A percentile compares a stretch with the other conserved stretches of the same genome.
Evolutionary conservation across 73 alveolate genomes (phyloP).

Genomic region (Blepharisma stoltei): DNA sequence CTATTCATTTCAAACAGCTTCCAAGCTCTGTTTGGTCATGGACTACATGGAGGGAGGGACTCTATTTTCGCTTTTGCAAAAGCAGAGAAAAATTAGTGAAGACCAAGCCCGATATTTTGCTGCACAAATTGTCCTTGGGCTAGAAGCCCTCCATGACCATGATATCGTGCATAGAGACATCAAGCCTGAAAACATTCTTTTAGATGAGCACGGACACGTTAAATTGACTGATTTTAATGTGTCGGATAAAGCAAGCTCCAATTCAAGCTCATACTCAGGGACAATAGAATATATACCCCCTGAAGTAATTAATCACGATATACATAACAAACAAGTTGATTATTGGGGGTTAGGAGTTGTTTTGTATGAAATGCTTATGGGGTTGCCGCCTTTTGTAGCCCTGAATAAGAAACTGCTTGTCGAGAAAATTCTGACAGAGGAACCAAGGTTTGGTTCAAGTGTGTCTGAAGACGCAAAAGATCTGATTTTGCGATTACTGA

Average conservation of each 20-base stretch:
- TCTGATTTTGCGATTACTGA: neutral
- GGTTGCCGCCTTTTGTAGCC: slow-evolving; percentile 82
- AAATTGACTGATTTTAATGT: slow-evolving; percentile 92
- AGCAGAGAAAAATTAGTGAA: slow-evolving; percentile 55
- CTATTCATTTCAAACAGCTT: slow-evolving; percentile 88
- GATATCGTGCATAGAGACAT: slow-evolving; percentile 87
- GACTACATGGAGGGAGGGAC: slow-evolving; percentile 94
- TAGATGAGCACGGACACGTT: slow-evolving; percentile 87
- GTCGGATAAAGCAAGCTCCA: slow-evolving; percentile 69
- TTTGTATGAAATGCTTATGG: slow-evolving; percentile 87
- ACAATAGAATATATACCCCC: slow-evolving; percentile 91
- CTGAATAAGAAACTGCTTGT: slow-evolving; percentile 42
- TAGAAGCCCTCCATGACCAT: slow-evolving; percentile 82
- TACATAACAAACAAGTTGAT: slow-evolving; percentile 78
- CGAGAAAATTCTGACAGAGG: neutral
- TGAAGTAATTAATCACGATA: slow-evolving; percentile 70
- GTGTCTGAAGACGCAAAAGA: neutral
- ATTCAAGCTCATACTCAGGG: slow-evolving; percentile 82
- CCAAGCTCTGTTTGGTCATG: slow-evolving; percentile 73
- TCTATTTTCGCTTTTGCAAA: slow-evolving; percentile 54
- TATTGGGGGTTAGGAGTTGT: slow-evolving; percentile 87
- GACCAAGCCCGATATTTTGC: slow-evolving; percentile 80
- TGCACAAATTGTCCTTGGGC: slow-evolving; percentile 80
- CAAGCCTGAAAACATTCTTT: slow-evolving; percentile 90
- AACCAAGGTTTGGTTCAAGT: neutral